phyloP scores from a whole-genome alignment of 352 stramenopile species.

The Pythium aphanidermatum region DNA sequence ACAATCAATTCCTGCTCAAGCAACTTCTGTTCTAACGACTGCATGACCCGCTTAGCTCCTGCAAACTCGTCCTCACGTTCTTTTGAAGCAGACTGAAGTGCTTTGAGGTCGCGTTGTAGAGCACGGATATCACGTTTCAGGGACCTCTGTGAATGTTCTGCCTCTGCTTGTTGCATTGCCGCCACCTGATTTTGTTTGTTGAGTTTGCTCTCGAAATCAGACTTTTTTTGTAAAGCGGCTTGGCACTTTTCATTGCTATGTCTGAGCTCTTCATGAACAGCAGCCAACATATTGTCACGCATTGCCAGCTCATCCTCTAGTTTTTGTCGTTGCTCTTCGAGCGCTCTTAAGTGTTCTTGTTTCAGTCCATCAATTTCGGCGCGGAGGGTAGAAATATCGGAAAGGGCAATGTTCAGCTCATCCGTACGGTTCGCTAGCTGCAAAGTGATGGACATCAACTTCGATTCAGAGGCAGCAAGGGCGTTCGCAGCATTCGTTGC shows the following conservation, averaged over 20 bases:
- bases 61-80: slow-evolving; percentile 45
- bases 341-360: too few species aligned
- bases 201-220: background rate
- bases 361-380: too few species aligned
- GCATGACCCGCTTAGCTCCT: slow-evolving; percentile 22
- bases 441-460: slow-evolving; percentile 9
- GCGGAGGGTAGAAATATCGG: too few species aligned
- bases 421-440: slow-evolving; percentile 8
- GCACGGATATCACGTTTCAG: slow-evolving; percentile 52
- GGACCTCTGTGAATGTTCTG: slow-evolving; percentile 41
- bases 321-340: too few species aligned
- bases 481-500: slow-evolving; percentile 14
- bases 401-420: too few species aligned
- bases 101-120: slow-evolving; percentile 60
- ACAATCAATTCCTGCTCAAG: slow-evolving; percentile 30
- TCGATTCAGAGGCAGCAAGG: slow-evolving; percentile 15
- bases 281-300: too few species aligned
- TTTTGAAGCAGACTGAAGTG: slow-evolving; percentile 35
- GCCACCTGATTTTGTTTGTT: slow-evolving; percentile 10
- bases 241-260: slow-evolving; percentile 1
- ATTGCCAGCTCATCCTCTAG: too few species aligned
- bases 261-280: background rate
- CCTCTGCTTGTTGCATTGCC: slow-evolving; percentile 27
- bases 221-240: slow-evolving; percentile 2
- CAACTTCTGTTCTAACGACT: slow-evolving; percentile 33